A percentile compares a stretch with the other conserved stretches of the same genome.
These are phyloP conservation scores for Begonia loranthoides DNA, from an alignment of 306 rosid genomes.

Conservation along the genomic window DNA sequence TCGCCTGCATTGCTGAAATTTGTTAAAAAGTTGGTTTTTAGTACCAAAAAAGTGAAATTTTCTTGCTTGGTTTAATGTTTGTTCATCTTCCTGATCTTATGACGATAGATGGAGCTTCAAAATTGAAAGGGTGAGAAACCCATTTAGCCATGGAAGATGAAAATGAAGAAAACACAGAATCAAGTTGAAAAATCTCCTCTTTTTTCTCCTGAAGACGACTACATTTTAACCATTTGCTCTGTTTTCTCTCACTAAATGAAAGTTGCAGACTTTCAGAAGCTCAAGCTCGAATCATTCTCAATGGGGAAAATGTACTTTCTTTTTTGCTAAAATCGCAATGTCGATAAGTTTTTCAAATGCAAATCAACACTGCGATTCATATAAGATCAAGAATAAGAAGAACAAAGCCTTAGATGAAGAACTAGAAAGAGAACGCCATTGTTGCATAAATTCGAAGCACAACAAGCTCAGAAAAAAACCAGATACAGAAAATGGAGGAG, in stretches of 20 bases:
- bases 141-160: not conserved
- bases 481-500: not conserved
- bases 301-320: too few species aligned
- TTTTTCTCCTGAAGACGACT: too few species aligned
- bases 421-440: not conserved
- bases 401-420: not conserved
- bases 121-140: not conserved
- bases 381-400: not conserved
- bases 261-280: too few species aligned
- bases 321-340: too few species aligned
- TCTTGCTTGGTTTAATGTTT: not conserved
- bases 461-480: not conserved
- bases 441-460: not conserved
- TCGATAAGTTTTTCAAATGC: too few species aligned
- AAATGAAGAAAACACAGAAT: too few species aligned
- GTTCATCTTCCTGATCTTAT: not conserved
- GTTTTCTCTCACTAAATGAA: too few species aligned
- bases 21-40: not conserved
- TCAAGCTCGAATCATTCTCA: too few species aligned
- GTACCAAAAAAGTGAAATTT: not conserved
- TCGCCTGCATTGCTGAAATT: slow-evolving; percentile 7
- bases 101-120: not conserved
- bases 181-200: too few species aligned
- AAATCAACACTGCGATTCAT: too few species aligned
- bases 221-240: too few species aligned